Base-by-base conservation (phyloP, 176 grass and related monocot species). In the Oryza rufipogon region DNA sequence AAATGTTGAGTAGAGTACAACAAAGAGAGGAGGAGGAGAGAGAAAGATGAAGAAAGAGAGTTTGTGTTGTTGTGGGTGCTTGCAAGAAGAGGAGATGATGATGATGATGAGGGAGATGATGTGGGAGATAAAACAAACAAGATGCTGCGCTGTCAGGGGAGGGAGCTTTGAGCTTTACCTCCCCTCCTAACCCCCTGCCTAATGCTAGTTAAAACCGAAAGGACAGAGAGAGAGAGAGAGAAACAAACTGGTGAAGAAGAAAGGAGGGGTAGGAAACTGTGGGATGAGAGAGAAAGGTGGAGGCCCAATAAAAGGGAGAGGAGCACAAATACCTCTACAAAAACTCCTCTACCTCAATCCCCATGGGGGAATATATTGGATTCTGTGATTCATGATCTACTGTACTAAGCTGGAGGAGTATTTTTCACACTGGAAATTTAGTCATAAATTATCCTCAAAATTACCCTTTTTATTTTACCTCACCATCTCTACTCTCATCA, bases 91-190 rank as follows among this genome's bases (percentile, higher is more conserved):
- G 75, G 90, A 73, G 94, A 85, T 89, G 94, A 91, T 93, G 89
- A 84, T 68, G 94, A 85, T 89, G 94, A 91, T 93, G 89, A 84
- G 82, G 66, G 78, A 47, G 88, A 84, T 88, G 93, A 92, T 90
- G 93, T 64, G 67, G 83, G 86, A 93, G 89, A 97, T 91, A 91
- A 97, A 97, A 95, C 92, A 94, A 97, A 97, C 73, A 70, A 94
- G 95, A 91, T 97, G 95, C 95, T 93, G 92, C 89, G 89, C 87
- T 98, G 95, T 95, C 95, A 97, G 80, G 66, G 79, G 47, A 25
- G 54, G 19, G 76, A 32, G 79, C 92, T 94, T 92, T 89, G 19
- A 80, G 79, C 92, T 94, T 92, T 89, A 84, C 82, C 78, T 91
- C 77, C 84, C 87, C 49, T 17, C 49, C 16, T 44, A 7, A 44